Base-by-base conservation (phyloP, 306 rosid species). In the Sicyos edulis region DNA sequence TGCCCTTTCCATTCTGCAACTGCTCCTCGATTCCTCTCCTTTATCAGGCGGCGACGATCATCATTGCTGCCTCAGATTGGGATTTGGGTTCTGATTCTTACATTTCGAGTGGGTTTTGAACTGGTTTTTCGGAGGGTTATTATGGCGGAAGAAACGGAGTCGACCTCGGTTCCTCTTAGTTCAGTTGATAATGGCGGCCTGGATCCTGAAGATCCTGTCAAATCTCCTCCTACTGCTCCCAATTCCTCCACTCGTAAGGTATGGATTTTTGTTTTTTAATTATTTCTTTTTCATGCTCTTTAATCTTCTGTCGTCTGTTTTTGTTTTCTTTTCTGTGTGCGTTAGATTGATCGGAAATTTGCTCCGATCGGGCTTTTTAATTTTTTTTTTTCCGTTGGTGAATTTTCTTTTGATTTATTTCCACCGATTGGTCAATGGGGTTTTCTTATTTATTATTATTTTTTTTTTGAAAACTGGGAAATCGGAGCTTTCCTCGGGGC, bases 241-340 rank as follows among this genome's bases (percentile, higher is more conserved):
- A 89, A 89, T 59, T 88, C 92, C 51, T 87, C 96, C 69, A 92
- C 97, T 78, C 97, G 95, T 56, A 85, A 83, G 97, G 97, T 91
- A 2, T 44, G 75, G 50, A 57, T n/a, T n/a, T n/a, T n/a, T n/a
- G n/a, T n/a, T n/a, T n/a, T n/a, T n/a, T n/a, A n/a, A n/a, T n/a
- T n/a, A n/a, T n/a, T n/a, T n/a, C n/a, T n/a, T n/a, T n/a, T n/a
- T n/a, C n/a, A n/a, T n/a, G n/a, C n/a, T n/a, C n/a, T n/a, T n/a
- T n/a, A n/a, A n/a, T n/a, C n/a, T n/a, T n/a, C n/a, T n/a, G n/a
- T n/a, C n/a, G n/a, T n/a, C n/a, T n/a, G n/a, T n/a, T n/a, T 63
- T 47, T 58, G 16, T 73, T 61, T 40, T 20, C 3, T 12, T 3
- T 8, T 58, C 2, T 34, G 11, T 10, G 21, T 9, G 3, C 45